Evolutionary conservation across 164 flowering plant genomes (phyloP).

Genomic region (Vitis riparia): DNA sequence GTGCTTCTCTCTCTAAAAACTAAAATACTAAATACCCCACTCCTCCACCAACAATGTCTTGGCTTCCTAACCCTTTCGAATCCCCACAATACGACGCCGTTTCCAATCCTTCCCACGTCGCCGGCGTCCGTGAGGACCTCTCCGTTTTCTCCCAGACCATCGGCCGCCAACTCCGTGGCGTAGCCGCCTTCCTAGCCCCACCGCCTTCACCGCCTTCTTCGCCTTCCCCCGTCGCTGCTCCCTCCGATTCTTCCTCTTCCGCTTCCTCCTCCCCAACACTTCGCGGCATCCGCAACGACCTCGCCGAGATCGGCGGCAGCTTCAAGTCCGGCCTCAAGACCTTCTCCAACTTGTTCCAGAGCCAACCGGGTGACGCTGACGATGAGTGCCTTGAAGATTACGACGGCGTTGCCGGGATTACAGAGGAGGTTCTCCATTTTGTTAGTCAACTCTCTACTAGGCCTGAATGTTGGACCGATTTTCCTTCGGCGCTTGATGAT

Average conservation of each 20-base stretch:
- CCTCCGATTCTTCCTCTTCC: conserved; percentile 17
- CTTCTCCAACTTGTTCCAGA: conserved; percentile 42
- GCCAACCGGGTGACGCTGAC: conserved; percentile 7
- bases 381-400: conserved; percentile 12
- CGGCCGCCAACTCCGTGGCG: conserved; percentile 59
- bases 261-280: conserved; percentile 19
- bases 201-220: conserved; percentile 46
- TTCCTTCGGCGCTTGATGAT: conserved; percentile 37
- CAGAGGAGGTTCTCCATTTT: conserved; percentile 47
- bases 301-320: conserved; percentile 57
- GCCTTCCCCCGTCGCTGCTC: not conserved
- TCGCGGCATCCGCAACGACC: conserved; percentile 48
- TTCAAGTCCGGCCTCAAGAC: conserved; percentile 45
- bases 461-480: conserved; percentile 54
- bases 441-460: conserved; percentile 36
- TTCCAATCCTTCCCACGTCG: not conserved
- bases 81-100: not conserved
- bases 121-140: conserved; percentile 46
- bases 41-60: too few relatives aligned
- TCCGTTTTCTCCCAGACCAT: conserved; percentile 45
- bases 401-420: conserved; percentile 33
- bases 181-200: conserved; percentile 62
- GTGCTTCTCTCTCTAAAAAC: too few relatives aligned
- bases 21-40: too few relatives aligned
- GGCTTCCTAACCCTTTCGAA: not conserved